Percentiles rank a stretch among this genome's conserved stretches.
These are phyloP conservation scores for Rhizopogon vesiculosus DNA, from an alignment of 768 basidiomycete species.

Conservation along the genomic window DNA sequence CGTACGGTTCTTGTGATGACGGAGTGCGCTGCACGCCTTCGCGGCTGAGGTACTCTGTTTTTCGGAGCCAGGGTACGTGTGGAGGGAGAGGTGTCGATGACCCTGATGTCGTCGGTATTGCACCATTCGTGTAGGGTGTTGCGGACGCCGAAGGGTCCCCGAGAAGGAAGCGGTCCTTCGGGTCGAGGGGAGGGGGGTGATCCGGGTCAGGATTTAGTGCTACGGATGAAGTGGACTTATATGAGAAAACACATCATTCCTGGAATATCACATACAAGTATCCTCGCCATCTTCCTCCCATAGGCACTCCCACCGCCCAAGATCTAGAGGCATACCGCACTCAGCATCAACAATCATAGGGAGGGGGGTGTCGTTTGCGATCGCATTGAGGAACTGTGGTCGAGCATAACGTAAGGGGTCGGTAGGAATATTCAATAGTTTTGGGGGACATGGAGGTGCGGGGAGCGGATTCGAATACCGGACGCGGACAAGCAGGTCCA, in stretches of 20 bases:
- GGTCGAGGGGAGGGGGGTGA: slow-evolving; percentile 59
- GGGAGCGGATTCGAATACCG: slow-evolving; percentile 94
- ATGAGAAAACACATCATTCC: not conserved
- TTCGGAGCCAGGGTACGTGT: slow-evolving; percentile 87
- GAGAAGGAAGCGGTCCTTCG: slow-evolving; percentile 72
- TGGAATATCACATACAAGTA: slow-evolving; percentile 41
- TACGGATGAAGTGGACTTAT: slow-evolving; percentile 11
- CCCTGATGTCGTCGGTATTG: slow-evolving; percentile 30
- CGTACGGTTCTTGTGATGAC: slow-evolving; percentile 52
- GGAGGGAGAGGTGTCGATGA: slow-evolving; percentile 42
- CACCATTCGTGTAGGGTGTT: slow-evolving; percentile 36
- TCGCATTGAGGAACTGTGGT: slow-evolving; percentile 76
- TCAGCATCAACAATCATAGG: slow-evolving; percentile 98
- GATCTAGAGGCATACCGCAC: slow-evolving; percentile 92
- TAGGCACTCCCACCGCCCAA: slow-evolving; percentile 75
- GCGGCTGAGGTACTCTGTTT: slow-evolving; percentile 84
- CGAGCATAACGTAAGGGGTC: slow-evolving; percentile 83
- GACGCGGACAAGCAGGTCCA: slow-evolving; percentile 89
- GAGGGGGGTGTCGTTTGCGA: slow-evolving; percentile 76
- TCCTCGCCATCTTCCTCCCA: slow-evolving; percentile 80
- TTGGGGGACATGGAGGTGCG: slow-evolving; percentile 95
- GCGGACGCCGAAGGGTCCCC: slow-evolving; percentile 54
- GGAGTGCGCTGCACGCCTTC: slow-evolving; percentile 44
- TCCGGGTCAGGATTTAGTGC: slow-evolving; percentile 64
- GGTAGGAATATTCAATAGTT: slow-evolving; percentile 89